Evolutionary conservation across 129 eudicot species (phyloP).

Genomic region (Silybum marianum): DNA sequence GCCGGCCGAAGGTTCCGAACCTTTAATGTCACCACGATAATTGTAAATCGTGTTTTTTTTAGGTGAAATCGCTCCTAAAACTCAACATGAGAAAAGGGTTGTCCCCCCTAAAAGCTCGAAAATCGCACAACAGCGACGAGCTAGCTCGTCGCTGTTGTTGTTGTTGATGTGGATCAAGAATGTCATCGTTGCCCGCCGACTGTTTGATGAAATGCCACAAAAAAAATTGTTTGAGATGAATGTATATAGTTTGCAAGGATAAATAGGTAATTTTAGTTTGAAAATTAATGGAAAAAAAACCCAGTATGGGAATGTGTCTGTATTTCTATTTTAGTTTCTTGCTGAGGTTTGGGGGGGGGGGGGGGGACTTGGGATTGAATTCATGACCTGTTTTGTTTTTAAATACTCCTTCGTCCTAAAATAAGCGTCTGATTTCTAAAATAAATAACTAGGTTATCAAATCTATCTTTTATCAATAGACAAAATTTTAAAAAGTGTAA

Average conservation of each 20-base stretch:
- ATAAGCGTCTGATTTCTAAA: no score
- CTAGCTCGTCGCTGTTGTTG: background rate
- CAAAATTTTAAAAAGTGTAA: no score
- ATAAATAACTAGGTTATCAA: no score
- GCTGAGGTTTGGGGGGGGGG: no score
- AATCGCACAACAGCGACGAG: background rate
- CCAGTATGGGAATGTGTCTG: background rate
- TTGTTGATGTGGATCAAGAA: conserved; percentile 16
- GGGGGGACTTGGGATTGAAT: no score
- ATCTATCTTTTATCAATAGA: no score
- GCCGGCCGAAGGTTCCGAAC: conserved; percentile 2
- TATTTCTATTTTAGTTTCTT: background rate
- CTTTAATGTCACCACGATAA: conserved; percentile 14
- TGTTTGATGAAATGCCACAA: background rate
- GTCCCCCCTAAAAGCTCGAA: conserved; percentile 3
- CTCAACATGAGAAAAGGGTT: conserved; percentile 3
- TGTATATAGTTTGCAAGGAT: conserved; percentile 25
- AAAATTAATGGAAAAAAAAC: background rate
- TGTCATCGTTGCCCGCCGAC: conserved; percentile 11
- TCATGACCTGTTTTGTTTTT: no score
- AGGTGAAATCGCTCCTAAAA: background rate
- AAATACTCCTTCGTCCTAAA: no score
- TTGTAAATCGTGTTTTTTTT: background rate
- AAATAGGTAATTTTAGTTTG: conserved; percentile 9
- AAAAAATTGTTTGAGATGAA: conserved; percentile 6